These are phyloP conservation scores for Sophora flavescens DNA, from an alignment of 306 rosid genomes.

Conservation along the genomic window DNA sequence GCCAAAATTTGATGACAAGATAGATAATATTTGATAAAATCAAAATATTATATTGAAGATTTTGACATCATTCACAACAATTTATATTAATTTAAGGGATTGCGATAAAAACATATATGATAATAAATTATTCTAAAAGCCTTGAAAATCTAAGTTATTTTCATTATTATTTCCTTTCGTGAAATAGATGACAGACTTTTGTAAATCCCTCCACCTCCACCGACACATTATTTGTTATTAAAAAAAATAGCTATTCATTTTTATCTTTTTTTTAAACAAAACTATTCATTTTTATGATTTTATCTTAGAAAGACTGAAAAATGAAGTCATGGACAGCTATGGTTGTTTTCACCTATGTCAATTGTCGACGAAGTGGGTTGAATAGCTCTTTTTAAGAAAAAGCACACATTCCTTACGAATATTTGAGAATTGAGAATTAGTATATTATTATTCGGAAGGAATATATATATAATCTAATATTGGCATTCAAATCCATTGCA, in stretches of 20 bases:
- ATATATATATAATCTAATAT: too few species aligned
- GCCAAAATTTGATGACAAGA: too few species aligned
- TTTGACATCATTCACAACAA: neutral
- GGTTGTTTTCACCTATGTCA: neutral
- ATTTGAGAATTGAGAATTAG: too few species aligned
- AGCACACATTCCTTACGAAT: too few species aligned
- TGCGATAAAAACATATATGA: neutral
- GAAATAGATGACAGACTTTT: neutral
- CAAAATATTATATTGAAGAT: neutral
- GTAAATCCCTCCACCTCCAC: conserved; percentile 6
- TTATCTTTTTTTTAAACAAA: too few species aligned
- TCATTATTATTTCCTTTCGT: neutral
- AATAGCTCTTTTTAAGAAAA: too few species aligned
- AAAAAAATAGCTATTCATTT: neutral
- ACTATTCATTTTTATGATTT: too few species aligned
- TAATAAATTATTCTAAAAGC: neutral
- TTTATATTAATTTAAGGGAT: neutral
- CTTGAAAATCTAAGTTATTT: neutral
- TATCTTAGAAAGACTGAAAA: neutral
- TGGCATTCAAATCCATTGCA: too few species aligned
- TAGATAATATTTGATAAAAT: too few species aligned
- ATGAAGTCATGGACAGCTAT: neutral
- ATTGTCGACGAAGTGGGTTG: too few species aligned
- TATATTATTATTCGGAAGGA: too few species aligned
- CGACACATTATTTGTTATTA: neutral